Evolutionary conservation across 2,329 filamentous ascomycete genomes (phyloP), one percentile per base, ranked within the genome.

Genomic region (Colletotrichum horii): DNA sequence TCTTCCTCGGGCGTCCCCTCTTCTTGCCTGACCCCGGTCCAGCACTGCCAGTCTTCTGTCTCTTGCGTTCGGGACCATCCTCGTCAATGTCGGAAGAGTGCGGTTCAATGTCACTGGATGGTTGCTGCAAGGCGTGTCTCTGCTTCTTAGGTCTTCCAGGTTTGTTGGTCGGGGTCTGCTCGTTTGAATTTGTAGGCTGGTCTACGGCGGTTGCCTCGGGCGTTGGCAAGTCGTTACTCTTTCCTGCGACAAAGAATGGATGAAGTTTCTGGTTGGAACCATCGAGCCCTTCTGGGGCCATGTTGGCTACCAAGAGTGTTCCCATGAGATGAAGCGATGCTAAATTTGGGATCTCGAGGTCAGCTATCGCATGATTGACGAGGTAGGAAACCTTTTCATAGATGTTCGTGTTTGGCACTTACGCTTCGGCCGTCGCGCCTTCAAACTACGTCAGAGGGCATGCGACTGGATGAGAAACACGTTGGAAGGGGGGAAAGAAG

Each of bases 201-300:
- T 71, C 71, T 32, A 34, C 22, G 16, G 36, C n/a, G 24, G 30
- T 65, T 24, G 66, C 32, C 11, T 68, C 62, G 48, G 52, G 14
- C 19, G 34, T 56, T 52, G 38, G 38, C 8, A 61, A 30, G 6
- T 73, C 56, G 66, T 34, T 38, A n/a, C 15, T 66, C 26, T 67
- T 73, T 30, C 72, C 71, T 34, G 82, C 81, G 2, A 83, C 79
- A 79, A 92, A 91, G 82, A 92, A 91, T 22, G 90, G 90, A 78
- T 92, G 90, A 48, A 91, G 79, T 77, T 89, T 90, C 79, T 86
- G 88, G 28, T 80, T 78, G 52, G 82, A 79, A 70, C 84, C 84
- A 75, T 79, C 80, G 68, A 82, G 77, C 71, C 80, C 83, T 80
- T 84, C 83, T 70, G 84, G 84, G 77, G 83, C 83, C 89, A 90